Evolutionary conservation across 352 stramenopile species (phyloP), one percentile per base, ranked within the genome.

Genomic region (Phytophthora europaea): DNA sequence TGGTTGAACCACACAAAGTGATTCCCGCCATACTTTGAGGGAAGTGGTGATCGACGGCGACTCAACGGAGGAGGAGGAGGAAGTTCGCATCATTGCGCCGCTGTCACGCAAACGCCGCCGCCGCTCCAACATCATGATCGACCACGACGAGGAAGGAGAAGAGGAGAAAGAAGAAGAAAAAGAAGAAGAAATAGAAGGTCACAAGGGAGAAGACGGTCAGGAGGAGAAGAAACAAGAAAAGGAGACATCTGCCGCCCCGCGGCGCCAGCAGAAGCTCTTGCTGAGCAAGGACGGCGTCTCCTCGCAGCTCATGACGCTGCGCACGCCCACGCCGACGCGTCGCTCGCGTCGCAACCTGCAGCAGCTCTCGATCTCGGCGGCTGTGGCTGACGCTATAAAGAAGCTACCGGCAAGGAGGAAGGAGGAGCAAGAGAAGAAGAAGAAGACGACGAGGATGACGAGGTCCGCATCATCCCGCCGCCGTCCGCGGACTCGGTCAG

Each of bases 21-120:
- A 36, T 69, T 52, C 59, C 59, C 67, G 67, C 67, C 67, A 70
- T 53, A 70, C 26, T 33, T 38, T 36, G 26, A 53, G 90, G 31
- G 85, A 94, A 81, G 84, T 93, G 64, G 76, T 92, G 73, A 94
- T 92, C 72, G 85, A 94, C 38, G 82, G 78, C 55, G 83, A 94
- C 65, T 90, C 83, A 52, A 84, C 83, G 3, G 78, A 91, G 10
- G 85, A 89, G 8, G 86, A 90, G 1, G 77, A 82, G 15, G 82
- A 84, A 7, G 78, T 92, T 48, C 63, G 80, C 61, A 82, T 94
- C 53, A 67, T 92, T 40, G 84, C 79, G 20, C 83, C 84, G n/a
- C 73, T 86, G 63, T 80, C 76, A 36, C 87, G 87, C 60, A 93
- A 93, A 70, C 85, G 86, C 33, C 76, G 78, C 18, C 84, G 86